Conservation (phyloP, 306 rosid species). For the Begonia peltatifolia region DNA sequence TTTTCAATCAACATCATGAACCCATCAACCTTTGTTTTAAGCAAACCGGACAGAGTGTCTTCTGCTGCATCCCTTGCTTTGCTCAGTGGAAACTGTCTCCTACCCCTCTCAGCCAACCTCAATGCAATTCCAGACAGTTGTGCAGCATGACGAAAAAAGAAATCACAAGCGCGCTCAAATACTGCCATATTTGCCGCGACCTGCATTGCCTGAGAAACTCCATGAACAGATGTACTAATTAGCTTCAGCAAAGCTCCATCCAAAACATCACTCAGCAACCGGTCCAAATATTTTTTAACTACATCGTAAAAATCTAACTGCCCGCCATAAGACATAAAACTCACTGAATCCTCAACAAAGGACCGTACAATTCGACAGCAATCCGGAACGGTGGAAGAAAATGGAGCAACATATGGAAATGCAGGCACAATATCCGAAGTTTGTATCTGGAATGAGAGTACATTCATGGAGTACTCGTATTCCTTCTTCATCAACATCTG, state of each 20-base stretch:
- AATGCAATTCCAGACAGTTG: constrained; percentile 90
- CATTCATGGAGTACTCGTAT: constrained; percentile 95
- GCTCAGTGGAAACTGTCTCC: constrained; percentile 71
- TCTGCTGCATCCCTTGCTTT: constrained; percentile 91
- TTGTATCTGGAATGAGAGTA: constrained; percentile 91
- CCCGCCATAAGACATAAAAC: constrained; percentile 96
- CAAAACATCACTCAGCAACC: constrained; percentile 64
- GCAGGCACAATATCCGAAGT: constrained; percentile 75
- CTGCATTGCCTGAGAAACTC: constrained; percentile 92
- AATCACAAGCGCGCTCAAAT: constrained; percentile 90
- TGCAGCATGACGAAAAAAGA: constrained; percentile 94
- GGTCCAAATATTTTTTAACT: constrained; percentile 83
- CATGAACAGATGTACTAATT: constrained; percentile 54
- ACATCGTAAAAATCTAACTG: constrained; percentile 90
- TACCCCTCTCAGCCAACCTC: constrained; percentile 90
- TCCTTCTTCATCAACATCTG: constrained; percentile 98
- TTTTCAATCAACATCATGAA: constrained; percentile 74
- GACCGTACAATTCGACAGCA: constrained; percentile 96
- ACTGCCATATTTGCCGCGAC: constrained; percentile 96
- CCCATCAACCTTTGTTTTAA: constrained; percentile 53
- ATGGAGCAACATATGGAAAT: constrained; percentile 84
- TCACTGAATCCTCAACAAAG: constrained; percentile 90
- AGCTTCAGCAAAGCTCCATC: constrained; percentile 79
- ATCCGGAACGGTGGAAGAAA: constrained; percentile 89
- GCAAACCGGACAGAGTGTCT: constrained; percentile 47